Evolutionary conservation across 148 eudicot species (phyloP), one percentile per base, ranked within the genome.

Genomic region (Silene uniflora): DNA sequence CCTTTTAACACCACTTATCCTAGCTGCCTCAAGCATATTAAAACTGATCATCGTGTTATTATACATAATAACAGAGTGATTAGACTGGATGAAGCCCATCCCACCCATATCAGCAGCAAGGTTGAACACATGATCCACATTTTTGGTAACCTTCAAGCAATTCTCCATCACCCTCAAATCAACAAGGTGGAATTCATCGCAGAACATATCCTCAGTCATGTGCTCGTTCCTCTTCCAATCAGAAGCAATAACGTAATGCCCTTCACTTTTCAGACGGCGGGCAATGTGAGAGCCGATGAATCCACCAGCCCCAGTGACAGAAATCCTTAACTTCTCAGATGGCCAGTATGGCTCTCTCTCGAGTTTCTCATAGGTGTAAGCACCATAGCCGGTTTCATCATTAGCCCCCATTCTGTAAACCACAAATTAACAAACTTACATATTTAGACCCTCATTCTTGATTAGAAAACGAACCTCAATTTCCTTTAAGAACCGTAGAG

Each of bases 141-240:
- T n/a, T n/a, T n/a, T n/a, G n/a, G n/a, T n/a, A n/a, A n/a, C n/a
- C n/a, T n/a, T n/a, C n/a, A n/a, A n/a, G n/a, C n/a, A n/a, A n/a
- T n/a, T n/a, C n/a, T n/a, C n/a, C n/a, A n/a, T 86, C 73, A 86
- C 89, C 85, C 89, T 81, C 56, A 86, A 81, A 80, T 86, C 89
- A 65, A 84, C 89, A 68, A 86, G 87, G 65, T 86, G 87, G 76
- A 86, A 86, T 23, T 86, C 89, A 60, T 86, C 79, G 62, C 89
- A 86, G 69, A 86, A 86, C 89, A 86, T 84, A 72, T 86, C 89
- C 66, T 86, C 89, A 16, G 83, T 84, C 89, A 86, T 86, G 69
- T 86, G 89, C 82, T 86, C 87, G 72, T 86, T 86, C 83, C 82
- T 86, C 85, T 86, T 86, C 89, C 89, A 86, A 46, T 86, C 89